Conservation (phyloP, 1,139 yeast species). For the Debaryomycetaceae sp. region DNA sequence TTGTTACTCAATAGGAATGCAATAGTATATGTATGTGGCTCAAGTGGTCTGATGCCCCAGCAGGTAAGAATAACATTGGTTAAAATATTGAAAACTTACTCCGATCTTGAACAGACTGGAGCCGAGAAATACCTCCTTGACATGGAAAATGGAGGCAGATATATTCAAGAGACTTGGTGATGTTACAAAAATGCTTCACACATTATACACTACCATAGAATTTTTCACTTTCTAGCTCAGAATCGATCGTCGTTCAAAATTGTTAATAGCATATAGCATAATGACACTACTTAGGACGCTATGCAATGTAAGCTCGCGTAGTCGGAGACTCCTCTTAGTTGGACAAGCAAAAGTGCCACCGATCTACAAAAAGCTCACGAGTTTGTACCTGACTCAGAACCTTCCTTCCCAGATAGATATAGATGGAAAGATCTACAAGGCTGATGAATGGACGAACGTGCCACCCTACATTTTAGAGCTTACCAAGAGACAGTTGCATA, state of each 20-base stretch:
- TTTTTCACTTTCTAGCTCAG: not conserved
- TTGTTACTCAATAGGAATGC: slow-evolving; percentile 55
- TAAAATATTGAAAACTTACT: slow-evolving; percentile 46
- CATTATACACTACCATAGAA: not conserved
- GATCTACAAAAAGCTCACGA: not conserved
- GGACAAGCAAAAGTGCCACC: not conserved
- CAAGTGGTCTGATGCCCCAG: slow-evolving; percentile 92
- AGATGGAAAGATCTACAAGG: slow-evolving; percentile 49
- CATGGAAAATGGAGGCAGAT: slow-evolving; percentile 67
- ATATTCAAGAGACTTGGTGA: slow-evolving; percentile 91
- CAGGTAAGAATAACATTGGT: slow-evolving; percentile 77
- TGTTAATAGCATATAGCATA: not conserved
- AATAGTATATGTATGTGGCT: slow-evolving; percentile 77
- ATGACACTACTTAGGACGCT: not conserved
- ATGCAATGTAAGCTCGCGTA: not conserved
- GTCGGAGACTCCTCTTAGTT: not conserved
- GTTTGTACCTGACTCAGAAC: not conserved
- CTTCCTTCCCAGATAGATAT: slow-evolving; percentile 35
- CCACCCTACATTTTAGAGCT: slow-evolving; percentile 70
- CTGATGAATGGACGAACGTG: slow-evolving; percentile 84
- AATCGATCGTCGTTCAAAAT: not conserved
- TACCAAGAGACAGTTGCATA: slow-evolving; percentile 72
- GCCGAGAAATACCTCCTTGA: slow-evolving; percentile 50
- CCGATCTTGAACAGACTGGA: slow-evolving; percentile 19
- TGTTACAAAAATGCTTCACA: not conserved